Base-by-base conservation (phyloP, 1,284 basidiomycete genomes). In the Ganoderma leucocontextum region DNA sequence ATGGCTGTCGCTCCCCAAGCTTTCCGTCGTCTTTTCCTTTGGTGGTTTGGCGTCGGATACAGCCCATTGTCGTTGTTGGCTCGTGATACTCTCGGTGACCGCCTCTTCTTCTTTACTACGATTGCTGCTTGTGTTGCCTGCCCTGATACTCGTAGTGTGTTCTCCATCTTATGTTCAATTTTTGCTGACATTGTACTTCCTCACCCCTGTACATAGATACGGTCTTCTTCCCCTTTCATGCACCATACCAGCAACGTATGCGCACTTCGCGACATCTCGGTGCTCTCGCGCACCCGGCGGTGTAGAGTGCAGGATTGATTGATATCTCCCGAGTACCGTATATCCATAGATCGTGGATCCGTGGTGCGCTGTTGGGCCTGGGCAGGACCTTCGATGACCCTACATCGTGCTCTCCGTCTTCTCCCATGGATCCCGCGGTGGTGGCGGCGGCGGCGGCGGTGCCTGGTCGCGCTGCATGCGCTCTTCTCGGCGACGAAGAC, bases 141-240 rank as follows among this genome's bases (percentile, higher is more conserved):
- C 62, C 53, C 44, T 57, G 68, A 61, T 69, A 53, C 47, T 35
- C 33, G 36, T 60, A 36, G 64, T 60, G 44, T 53, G 15, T 53
- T 47, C 47, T 62, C 52, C 35, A 29, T 63, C 49, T 61, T 58
- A 4, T 57, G 25, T 60, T 38, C 64, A 29, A 38, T 38, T 64
- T 70, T 29, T 60, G 61, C 60, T 64, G 65, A 67, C 65, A 66
- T 6, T 72, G 70, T 72, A 69, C 67, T 69, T n/a, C n/a, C 70
- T 65, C 63, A 64, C 38, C 59, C 52, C 41, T 72, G 68, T 72
- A 72, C 66, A 72, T 72, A 72, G 70, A 72, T 65, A 63, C 44
- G 53, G 33, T 22, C 38, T 64, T 36, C 35, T 55, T 42, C 36
- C 53, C 53, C 61, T 71, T n/a, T n/a, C n/a, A 69, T 71, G 67